Conservation (phyloP, 306 rosid genomes). For the Trifolium subterraneum region DNA sequence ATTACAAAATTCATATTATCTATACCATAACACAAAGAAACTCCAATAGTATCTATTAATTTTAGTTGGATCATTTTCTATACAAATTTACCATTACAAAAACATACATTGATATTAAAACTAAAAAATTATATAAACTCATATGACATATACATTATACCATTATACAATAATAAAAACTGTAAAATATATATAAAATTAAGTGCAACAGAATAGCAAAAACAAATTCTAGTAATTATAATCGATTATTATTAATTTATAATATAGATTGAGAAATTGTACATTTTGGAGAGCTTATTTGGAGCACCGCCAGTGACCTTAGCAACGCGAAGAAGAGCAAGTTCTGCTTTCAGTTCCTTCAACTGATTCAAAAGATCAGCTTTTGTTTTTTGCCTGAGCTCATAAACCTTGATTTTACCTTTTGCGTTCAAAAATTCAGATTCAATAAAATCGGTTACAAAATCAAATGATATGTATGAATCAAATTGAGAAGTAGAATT, state of each 20-base stretch:
- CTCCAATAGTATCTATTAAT: not conserved
- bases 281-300: conserved; percentile 50
- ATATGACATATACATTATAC: not conserved
- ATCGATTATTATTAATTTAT: no score
- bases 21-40: not conserved
- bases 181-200: not conserved
- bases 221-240: not conserved
- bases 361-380: conserved; percentile 43
- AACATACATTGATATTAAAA: not conserved
- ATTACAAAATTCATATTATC: not conserved
- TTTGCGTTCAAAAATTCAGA: not conserved
- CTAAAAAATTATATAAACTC: not conserved
- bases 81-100: not conserved
- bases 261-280: not conserved
- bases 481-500: not conserved
- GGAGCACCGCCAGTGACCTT: conserved; percentile 47
- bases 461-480: not conserved
- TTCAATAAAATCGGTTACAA: not conserved
- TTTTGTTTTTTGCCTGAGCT: conserved; percentile 41
- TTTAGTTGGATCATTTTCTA: not conserved
- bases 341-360: conserved; percentile 47
- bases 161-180: not conserved
- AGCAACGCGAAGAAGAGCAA: conserved; percentile 46
- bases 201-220: not conserved
- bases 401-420: conserved; percentile 40